phyloP scores from a whole-genome alignment of 1,139 yeast genomes.

The Hansenula sp. region DNA sequence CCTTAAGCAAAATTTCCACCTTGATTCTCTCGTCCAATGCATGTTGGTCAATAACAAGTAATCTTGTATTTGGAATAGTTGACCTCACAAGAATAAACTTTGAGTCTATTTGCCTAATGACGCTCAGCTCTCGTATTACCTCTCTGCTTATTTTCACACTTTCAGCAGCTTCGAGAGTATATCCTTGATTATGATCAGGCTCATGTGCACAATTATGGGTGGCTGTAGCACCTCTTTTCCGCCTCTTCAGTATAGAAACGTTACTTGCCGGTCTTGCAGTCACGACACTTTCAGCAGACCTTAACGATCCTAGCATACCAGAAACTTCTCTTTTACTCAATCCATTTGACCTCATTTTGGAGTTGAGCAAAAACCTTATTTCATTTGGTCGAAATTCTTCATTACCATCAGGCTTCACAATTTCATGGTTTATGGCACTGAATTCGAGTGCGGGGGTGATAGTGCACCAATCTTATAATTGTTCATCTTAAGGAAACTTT shows the following conservation, averaged over 20 bases:
- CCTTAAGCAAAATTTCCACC: slow-evolving; percentile 55
- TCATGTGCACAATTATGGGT: not conserved
- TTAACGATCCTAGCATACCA: not conserved
- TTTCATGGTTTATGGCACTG: not conserved
- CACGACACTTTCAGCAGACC: not conserved
- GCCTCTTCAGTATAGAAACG: not conserved
- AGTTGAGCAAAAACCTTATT: not conserved
- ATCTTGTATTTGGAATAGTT: slow-evolving; percentile 40
- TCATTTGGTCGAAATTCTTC: not conserved
- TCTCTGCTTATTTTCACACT: slow-evolving; percentile 13
- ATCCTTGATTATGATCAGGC: not conserved
- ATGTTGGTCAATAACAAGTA: slow-evolving; percentile 92
- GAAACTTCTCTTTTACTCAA: not conserved
- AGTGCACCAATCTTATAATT: slow-evolving; percentile 15
- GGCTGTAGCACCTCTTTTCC: not conserved
- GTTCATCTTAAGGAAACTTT: slow-evolving; percentile 27
- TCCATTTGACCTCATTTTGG: not conserved
- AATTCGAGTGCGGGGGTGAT: not conserved
- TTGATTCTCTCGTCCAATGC: slow-evolving; percentile 95
- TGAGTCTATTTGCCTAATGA: slow-evolving; percentile 50
- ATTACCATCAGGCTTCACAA: too few relatives aligned
- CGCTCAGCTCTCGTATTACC: slow-evolving; percentile 20
- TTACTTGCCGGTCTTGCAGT: not conserved
- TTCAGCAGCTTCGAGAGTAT: not conserved
- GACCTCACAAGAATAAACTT: slow-evolving; percentile 66